Percentiles rank a stretch among this genome's conserved stretches.
phyloP scores from a whole-genome alignment of 768 basidiomycete species.

The Pleurotus tuber-regium region DNA sequence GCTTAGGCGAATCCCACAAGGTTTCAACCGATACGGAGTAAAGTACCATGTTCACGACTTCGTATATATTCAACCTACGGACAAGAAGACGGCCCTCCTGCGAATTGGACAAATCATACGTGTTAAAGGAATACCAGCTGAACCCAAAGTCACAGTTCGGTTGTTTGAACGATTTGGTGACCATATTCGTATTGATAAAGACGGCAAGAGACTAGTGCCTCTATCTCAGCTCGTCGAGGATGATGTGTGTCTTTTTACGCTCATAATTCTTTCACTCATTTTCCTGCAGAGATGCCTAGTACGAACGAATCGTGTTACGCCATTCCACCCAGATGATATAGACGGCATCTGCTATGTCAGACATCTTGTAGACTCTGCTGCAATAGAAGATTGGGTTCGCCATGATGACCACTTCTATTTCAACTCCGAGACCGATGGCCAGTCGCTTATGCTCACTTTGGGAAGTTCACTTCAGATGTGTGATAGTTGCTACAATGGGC shows the following conservation, averaged over 20 bases:
- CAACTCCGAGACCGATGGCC: constrained; percentile 24
- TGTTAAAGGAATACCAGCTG: constrained; percentile 25
- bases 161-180: constrained; percentile 48
- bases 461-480: constrained; percentile 33
- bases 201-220: neutral
- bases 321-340: constrained; percentile 35
- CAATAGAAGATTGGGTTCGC: constrained; percentile 47
- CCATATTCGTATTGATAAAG: constrained; percentile 12
- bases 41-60: constrained; percentile 61
- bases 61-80: constrained; percentile 47
- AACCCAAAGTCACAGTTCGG: constrained; percentile 32
- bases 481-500: constrained; percentile 33
- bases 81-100: constrained; percentile 30
- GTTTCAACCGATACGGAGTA: constrained; percentile 37
- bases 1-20: constrained; percentile 26
- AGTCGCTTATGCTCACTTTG: neutral
- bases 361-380: constrained; percentile 27
- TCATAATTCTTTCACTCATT: neutral
- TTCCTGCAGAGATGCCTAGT: constrained; percentile 39
- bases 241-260: constrained; percentile 37
- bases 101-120: constrained; percentile 55
- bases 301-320: constrained; percentile 26
- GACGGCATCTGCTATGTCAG: constrained; percentile 56
- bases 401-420: constrained; percentile 61
- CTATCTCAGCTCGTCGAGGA: constrained; percentile 22